phyloP scores from a whole-genome alignment of 2,329 filamentous ascomycete species.

The Phyllosticta citribraziliensis region DNA sequence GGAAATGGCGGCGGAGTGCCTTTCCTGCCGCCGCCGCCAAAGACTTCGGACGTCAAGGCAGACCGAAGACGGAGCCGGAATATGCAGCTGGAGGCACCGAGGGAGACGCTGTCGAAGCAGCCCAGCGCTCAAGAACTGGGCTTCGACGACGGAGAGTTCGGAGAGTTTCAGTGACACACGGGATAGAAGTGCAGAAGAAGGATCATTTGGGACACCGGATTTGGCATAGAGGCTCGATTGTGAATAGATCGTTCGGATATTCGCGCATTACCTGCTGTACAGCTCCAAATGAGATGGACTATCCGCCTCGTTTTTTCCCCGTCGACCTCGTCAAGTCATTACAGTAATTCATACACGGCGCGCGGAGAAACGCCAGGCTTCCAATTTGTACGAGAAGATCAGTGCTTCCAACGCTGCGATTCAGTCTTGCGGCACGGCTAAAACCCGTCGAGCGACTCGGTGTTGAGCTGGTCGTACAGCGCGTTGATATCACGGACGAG shows the following conservation, averaged over 20 bases:
- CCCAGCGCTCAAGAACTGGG: constrained; percentile 52
- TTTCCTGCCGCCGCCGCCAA: constrained; percentile 59
- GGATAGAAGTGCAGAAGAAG: not conserved
- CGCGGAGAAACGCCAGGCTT: not conserved
- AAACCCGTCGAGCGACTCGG: not conserved
- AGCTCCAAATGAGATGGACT: not conserved
- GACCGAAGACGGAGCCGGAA: constrained; percentile 47
- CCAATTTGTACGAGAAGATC: not conserved
- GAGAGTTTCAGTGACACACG: constrained; percentile 56
- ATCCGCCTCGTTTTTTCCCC: not conserved
- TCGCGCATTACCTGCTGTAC: not conserved
- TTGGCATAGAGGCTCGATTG: not conserved
- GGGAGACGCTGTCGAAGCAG: not conserved
- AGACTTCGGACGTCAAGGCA: constrained; percentile 50
- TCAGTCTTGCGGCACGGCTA: not conserved
- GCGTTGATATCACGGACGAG: constrained; percentile 69
- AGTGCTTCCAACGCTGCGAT: not conserved
- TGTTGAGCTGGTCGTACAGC: constrained; percentile 39
- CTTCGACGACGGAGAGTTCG: constrained; percentile 82
- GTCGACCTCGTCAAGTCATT: not conserved
- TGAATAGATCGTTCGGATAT: not conserved
- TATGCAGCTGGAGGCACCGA: constrained; percentile 17
- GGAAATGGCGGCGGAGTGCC: constrained; percentile 20
- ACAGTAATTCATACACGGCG: not conserved
- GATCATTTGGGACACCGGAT: not conserved